A percentile compares a stretch with the other conserved stretches of the same genome.
Evolutionary conservation across 2,329 filamentous ascomycete species (phyloP).

Genomic region (Tolypocladium paradoxum): DNA sequence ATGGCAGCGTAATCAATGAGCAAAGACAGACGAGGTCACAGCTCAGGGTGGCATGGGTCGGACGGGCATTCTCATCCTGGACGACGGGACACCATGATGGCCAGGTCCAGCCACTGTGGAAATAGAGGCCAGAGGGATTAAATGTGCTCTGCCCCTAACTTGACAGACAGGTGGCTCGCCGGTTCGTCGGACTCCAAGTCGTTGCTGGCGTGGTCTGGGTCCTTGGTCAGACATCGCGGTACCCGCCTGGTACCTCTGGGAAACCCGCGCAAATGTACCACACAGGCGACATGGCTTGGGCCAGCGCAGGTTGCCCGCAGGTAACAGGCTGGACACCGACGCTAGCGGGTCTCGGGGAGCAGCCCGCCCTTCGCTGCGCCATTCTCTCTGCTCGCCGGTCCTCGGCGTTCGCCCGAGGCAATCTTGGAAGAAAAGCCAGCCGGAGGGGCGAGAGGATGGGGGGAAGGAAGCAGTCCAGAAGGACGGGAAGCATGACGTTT

Average conservation of each 20-base stretch:
- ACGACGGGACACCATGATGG: neutral
- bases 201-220: neutral
- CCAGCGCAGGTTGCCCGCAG: neutral
- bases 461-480: neutral
- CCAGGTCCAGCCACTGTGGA: neutral
- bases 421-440: neutral
- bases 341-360: slow-evolving; percentile 1
- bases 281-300: neutral
- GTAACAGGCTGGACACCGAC: neutral
- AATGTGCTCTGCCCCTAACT: neutral
- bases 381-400: slow-evolving; percentile 1
- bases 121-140: neutral
- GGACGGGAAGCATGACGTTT: neutral
- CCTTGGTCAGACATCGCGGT: neutral
- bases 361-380: slow-evolving; percentile 1
- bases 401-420: neutral
- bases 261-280: neutral
- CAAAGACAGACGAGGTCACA: neutral
- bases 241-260: neutral
- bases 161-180: neutral
- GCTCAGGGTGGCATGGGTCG: neutral
- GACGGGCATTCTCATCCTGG: neutral
- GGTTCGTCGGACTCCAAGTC: neutral
- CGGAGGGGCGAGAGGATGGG: neutral
- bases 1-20: too few relatives aligned